These are phyloP conservation scores for Colletotrichum melonis DNA, from an alignment of 2,329 filamentous ascomycete genomes.

Conservation along the genomic window DNA sequence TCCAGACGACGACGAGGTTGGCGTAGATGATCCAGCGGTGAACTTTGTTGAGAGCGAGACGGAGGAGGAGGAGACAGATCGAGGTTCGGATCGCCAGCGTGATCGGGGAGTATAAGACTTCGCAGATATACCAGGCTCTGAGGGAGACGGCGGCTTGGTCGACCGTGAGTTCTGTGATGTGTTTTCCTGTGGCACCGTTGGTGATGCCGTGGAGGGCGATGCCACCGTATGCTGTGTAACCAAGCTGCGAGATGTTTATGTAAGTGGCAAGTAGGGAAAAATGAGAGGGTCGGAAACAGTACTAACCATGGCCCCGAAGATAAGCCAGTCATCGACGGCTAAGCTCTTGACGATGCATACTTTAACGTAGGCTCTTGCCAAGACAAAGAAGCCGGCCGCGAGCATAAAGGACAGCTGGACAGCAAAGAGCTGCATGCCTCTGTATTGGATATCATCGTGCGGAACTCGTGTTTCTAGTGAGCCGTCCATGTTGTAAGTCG, in stretches of 20 bases:
- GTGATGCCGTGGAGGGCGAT: slow-evolving; percentile 48
- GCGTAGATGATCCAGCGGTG: slow-evolving; percentile 49
- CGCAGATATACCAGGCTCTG: slow-evolving; percentile 51
- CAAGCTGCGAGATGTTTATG: slow-evolving; percentile 40
- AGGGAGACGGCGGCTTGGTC: slow-evolving; percentile 44
- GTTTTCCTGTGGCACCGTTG: slow-evolving; percentile 42
- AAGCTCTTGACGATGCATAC: slow-evolving; percentile 54
- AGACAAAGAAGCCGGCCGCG: slow-evolving; percentile 49
- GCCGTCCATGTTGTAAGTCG: slow-evolving; percentile 13
- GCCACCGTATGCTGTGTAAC: slow-evolving; percentile 46
- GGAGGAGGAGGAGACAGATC: slow-evolving; percentile 53
- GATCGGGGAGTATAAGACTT: slow-evolving; percentile 53
- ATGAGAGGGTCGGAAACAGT: background rate
- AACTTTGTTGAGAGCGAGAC: slow-evolving; percentile 47
- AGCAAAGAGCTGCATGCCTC: slow-evolving; percentile 37
- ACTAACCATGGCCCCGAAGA: slow-evolving; percentile 57
- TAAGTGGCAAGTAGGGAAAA: background rate
- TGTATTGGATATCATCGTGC: background rate
- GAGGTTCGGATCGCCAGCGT: slow-evolving; percentile 53
- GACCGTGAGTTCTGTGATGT: slow-evolving; percentile 36
- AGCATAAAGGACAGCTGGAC: slow-evolving; percentile 45
- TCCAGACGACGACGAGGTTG: slow-evolving; percentile 49
- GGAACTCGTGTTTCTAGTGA: background rate
- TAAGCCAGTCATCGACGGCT: slow-evolving; percentile 59
- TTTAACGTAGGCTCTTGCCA: slow-evolving; percentile 58